Conservation (phyloP, 129 eudicot genomes). For the Helianthus annuus region DNA sequence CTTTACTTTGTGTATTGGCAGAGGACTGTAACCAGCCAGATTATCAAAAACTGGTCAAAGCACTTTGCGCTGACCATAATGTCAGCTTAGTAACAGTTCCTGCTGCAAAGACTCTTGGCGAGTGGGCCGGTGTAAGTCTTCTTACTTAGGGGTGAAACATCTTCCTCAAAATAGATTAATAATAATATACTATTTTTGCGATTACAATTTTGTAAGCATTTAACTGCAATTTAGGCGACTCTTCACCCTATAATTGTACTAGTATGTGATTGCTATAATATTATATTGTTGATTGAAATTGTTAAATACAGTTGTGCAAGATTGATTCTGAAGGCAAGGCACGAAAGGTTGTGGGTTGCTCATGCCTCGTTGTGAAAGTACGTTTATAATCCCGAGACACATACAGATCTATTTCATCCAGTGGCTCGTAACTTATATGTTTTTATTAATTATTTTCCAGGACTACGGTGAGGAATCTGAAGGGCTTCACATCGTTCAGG, state of each 20-base stretch:
- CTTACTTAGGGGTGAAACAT: not conserved
- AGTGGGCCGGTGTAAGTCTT: conserved; percentile 22
- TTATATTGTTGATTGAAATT: not conserved
- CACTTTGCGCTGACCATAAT: conserved; percentile 18
- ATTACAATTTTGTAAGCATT: not conserved
- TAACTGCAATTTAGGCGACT: not conserved
- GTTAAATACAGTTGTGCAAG: conserved; percentile 59
- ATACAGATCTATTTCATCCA: not conserved
- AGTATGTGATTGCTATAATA: conserved; percentile 1
- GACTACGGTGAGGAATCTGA: conserved; percentile 60
- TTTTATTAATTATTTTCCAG: conserved; percentile 18
- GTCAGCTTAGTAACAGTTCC: conserved; percentile 15
- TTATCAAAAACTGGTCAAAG: conserved; percentile 38
- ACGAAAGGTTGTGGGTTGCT: conserved; percentile 79
- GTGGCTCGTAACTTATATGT: not conserved
- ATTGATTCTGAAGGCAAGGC: conserved; percentile 87
- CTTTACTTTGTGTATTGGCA: conserved; percentile 43
- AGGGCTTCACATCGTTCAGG: conserved; percentile 47
- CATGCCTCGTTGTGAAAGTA: conserved; percentile 83
- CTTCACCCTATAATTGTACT: not conserved
- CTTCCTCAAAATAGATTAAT: not conserved
- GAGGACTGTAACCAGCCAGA: conserved; percentile 18
- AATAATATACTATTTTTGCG: not conserved
- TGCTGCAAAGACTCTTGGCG: conserved; percentile 19
- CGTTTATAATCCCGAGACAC: not conserved